Evolutionary conservation across 2,329 filamentous ascomycete species (phyloP).

Genomic region (Magnaporthiopsis rhizophila): DNA sequence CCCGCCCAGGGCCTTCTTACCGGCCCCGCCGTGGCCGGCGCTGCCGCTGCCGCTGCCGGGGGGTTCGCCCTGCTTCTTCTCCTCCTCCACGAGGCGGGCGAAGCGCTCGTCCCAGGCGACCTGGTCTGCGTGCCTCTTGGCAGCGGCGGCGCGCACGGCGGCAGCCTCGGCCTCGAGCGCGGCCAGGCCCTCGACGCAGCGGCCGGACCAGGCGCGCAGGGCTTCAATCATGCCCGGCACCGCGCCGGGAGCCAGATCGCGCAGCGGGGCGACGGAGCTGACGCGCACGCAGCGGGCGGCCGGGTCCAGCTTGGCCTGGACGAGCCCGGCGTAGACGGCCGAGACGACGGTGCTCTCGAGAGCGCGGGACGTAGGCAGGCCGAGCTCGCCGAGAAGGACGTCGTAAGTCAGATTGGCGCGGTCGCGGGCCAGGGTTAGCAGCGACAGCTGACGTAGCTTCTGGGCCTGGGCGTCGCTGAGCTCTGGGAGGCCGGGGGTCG

Average conservation of each 20-base stretch:
- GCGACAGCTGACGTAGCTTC: slow-evolving; percentile 86
- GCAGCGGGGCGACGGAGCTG: slow-evolving; percentile 72
- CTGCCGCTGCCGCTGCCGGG: slow-evolving; percentile 13
- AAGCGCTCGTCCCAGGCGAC: slow-evolving; percentile 38
- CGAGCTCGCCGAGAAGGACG: slow-evolving; percentile 57
- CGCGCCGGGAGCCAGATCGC: slow-evolving; percentile 71
- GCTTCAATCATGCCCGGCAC: slow-evolving; percentile 60
- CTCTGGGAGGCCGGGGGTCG: slow-evolving; percentile 48
- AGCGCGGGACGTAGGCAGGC: slow-evolving; percentile 56
- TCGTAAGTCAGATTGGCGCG: slow-evolving; percentile 64
- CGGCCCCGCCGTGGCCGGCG: slow-evolving; percentile 14
- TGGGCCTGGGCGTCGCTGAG: slow-evolving; percentile 65
- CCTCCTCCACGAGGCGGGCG: slow-evolving; percentile 40
- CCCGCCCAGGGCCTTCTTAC: slow-evolving; percentile 18
- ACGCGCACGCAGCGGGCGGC: slow-evolving; percentile 66
- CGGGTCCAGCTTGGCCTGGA: slow-evolving; percentile 78
- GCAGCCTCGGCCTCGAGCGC: slow-evolving; percentile 71
- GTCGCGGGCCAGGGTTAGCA: slow-evolving; percentile 71
- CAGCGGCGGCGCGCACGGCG: slow-evolving; percentile 52
- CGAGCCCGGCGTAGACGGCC: slow-evolving; percentile 77
- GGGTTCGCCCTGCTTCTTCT: slow-evolving; percentile 21
- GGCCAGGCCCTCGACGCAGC: slow-evolving; percentile 65
- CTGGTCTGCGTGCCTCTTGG: slow-evolving; percentile 42
- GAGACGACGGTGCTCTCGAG: slow-evolving; percentile 83
- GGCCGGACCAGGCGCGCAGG: slow-evolving; percentile 67